Base-by-base conservation (phyloP, 2,329 filamentous ascomycete species). In the Grosmannia penicillata region DNA sequence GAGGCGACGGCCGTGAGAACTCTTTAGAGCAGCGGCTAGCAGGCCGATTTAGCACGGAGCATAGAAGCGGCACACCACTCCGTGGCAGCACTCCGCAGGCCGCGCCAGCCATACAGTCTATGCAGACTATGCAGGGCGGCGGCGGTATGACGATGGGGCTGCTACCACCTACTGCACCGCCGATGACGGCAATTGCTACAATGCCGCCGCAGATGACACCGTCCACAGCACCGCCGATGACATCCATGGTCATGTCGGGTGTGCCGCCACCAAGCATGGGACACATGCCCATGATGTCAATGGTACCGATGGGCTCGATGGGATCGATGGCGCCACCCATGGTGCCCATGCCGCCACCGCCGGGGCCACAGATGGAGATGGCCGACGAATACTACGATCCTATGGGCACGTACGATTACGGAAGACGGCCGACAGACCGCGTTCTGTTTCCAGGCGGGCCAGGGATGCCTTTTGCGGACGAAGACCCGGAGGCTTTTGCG, bases 11-110 rank as follows among this genome's bases (percentile, higher is more conserved):
- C 18, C 56, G 32, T 22, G 24, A 54, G 8, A 56, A 52, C 15
- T 66, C 66, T 4, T 57, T 66, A 49, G 66, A 71, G 40, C 60
- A 62, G 32, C 62, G 68, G 18, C 57, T 70, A 9, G 68, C 66
- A 4, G 65, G 66, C 29, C 59, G 69, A 9, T 65, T 71, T 43
- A 56, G 52, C 21, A 56, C 65, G 15, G 68, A 68, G 18, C 6
- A 9, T 15, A 7, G 33, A n/a, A n/a, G n/a, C n/a, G n/a, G n/a
- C n/a, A n/a, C n/a, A n/a, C n/a, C n/a, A n/a, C n/a, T n/a, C n/a
- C n/a, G n/a, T n/a, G n/a, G n/a, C n/a, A n/a, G n/a, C n/a, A n/a
- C n/a, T n/a, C n/a, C n/a, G n/a, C n/a, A n/a, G n/a, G n/a, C n/a
- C n/a, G n/a, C n/a, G n/a, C n/a, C n/a, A n/a, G n/a, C n/a, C n/a